Evolutionary conservation across 2,329 filamentous ascomycete genomes (phyloP), one percentile per base, ranked within the genome.

Genomic region (Coniosporium tulheliwenetii): DNA sequence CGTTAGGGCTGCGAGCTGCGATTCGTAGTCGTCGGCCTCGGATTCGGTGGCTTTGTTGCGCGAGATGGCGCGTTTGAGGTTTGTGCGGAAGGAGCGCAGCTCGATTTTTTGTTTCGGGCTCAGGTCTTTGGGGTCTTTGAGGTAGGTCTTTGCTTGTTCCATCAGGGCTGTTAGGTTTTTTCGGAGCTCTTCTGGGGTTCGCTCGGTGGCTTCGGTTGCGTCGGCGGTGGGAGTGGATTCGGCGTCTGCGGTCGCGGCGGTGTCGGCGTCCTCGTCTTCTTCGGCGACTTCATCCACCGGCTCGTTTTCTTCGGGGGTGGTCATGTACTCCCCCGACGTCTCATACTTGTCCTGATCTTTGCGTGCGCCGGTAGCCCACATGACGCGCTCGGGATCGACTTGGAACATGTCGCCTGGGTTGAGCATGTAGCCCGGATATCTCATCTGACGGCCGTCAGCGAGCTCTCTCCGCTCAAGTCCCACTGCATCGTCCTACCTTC

Each of bases 351-450:
- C 43, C 48, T 52, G 29, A 43, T 70, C 61, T 62, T 86, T 91
- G 38, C 75, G 73, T 19, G 73, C 71, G 43, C 91, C 91, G 1
- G 87, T 94, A 30, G 85, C 89, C 53, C 74, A 87, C 61, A 98
- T 71, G 42, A 98, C 91, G 51, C 80, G 77, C 33, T 94, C 85
- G 31, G 83, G 72, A 14, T 95, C 82, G 52, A 98, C 89, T 59
- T 93, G 85, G 70, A 98, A 98, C 77, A 98, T 85, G 59, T 98
- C 91, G 50, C 91, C 91, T 2, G 91, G 93, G 61, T 98, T 98
- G 33, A 98, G 74, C 48, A 86, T 78, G 61, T 98, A 98, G 41
- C 85, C 82, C 8, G 91, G 87, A 56, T 91, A 84, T 47, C 74
- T 71, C 83, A 96, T 94, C 89, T 94, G 50, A 7, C 26, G 10